These are phyloP conservation scores for Bipolaris oryzae DNA, from an alignment of 2,329 filamentous ascomycete genomes.

Conservation along the genomic window DNA sequence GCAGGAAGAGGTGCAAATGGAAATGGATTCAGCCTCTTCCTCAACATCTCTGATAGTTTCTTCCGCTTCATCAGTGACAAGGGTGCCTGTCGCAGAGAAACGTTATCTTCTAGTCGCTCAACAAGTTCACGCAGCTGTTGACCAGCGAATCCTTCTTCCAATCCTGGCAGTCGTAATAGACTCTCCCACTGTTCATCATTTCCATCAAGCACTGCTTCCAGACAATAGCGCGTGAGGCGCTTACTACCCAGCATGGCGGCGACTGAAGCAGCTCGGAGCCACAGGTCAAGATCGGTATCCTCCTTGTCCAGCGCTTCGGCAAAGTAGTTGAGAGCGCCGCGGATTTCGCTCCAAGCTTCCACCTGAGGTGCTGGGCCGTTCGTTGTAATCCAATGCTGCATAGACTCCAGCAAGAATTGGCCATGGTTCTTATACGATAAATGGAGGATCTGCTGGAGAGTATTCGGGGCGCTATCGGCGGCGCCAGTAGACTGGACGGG, in stretches of 20 bases:
- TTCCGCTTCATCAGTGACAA: slow-evolving; percentile 57
- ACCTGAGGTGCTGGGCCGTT: slow-evolving; percentile 45
- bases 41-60: slow-evolving; percentile 59
- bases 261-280: slow-evolving; percentile 65
- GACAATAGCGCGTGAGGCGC: slow-evolving; percentile 65
- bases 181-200: slow-evolving; percentile 63
- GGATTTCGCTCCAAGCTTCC: slow-evolving; percentile 30
- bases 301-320: slow-evolving; percentile 68
- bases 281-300: slow-evolving; percentile 68
- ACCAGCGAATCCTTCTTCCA: slow-evolving; percentile 46
- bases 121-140: slow-evolving; percentile 53
- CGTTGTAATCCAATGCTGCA: slow-evolving; percentile 58
- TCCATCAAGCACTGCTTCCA: slow-evolving; percentile 67
- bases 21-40: slow-evolving; percentile 61
- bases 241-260: slow-evolving; percentile 63
- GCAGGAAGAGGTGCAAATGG: slow-evolving; percentile 48
- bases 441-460: slow-evolving; percentile 86
- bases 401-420: slow-evolving; percentile 83
- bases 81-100: slow-evolving; percentile 61
- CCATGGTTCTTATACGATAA: slow-evolving; percentile 95
- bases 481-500: slow-evolving; percentile 61
- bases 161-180: slow-evolving; percentile 61
- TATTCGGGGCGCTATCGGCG: slow-evolving; percentile 77
- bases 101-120: slow-evolving; percentile 58
- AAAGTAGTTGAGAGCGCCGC: slow-evolving; percentile 58